Conservation (phyloP, 2,329 filamentous ascomycete species). For the Xylariaceae sp. region DNA sequence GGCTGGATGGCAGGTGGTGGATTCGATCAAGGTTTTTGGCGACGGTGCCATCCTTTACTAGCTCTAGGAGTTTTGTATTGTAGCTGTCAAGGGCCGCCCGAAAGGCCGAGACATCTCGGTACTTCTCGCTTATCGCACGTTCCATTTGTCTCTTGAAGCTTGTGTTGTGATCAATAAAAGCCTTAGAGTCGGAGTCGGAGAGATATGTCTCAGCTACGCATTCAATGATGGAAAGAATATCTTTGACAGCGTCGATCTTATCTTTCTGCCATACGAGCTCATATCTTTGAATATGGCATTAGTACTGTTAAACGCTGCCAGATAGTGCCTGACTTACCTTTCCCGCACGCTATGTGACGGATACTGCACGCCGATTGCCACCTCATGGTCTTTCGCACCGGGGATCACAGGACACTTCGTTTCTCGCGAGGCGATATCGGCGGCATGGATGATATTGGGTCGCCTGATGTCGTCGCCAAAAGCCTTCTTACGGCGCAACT, state of each 20-base stretch:
- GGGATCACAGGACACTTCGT: constrained; percentile 50
- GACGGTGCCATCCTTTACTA: constrained; percentile 68
- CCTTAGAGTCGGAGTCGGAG: constrained; percentile 60
- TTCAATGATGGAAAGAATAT: constrained; percentile 66
- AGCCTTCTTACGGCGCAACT: constrained; percentile 43
- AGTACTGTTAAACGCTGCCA: constrained; percentile 13
- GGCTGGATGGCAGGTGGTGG: constrained; percentile 64
- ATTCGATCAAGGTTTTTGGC: constrained; percentile 65
- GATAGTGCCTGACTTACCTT: constrained; percentile 45
- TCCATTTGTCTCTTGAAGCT: constrained; percentile 76
- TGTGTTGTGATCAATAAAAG: constrained; percentile 66
- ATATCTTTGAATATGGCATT: constrained; percentile 46
- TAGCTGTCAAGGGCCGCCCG: constrained; percentile 69
- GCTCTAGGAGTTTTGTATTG: constrained; percentile 63
- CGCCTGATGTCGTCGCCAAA: constrained; percentile 42
- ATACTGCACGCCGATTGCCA: constrained; percentile 72
- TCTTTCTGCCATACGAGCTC: constrained; percentile 75
- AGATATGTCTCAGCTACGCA: constrained; percentile 74
- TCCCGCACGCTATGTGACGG: constrained; percentile 69
- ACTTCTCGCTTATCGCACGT: constrained; percentile 65
- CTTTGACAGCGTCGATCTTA: constrained; percentile 70
- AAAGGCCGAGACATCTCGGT: constrained; percentile 63
- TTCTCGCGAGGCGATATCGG: constrained; percentile 50
- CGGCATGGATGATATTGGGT: constrained; percentile 54
- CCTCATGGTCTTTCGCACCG: constrained; percentile 48